Percentiles rank a stretch among this genome's conserved stretches.
phyloP scores from a whole-genome alignment of 2,329 filamentous ascomycete genomes.

The Colletotrichum phormii region DNA sequence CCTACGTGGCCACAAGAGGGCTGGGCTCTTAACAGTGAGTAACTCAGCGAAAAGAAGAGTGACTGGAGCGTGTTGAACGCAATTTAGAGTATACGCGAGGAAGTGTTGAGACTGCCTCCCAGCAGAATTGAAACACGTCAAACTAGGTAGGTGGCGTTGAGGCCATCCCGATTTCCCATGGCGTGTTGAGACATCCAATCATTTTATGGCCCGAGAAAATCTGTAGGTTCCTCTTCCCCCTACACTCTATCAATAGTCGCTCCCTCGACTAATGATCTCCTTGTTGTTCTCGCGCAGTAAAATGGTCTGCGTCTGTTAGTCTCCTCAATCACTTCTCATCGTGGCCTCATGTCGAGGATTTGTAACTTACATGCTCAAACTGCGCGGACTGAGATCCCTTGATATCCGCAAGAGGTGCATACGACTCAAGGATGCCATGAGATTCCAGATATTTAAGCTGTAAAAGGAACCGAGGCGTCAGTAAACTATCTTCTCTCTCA shows the following conservation, averaged over 20 bases:
- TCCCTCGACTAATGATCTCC: conserved; percentile 64
- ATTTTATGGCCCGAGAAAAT: too few relatives aligned
- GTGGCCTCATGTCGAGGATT: not conserved
- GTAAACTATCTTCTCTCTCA: not conserved
- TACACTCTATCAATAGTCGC: conserved; percentile 66
- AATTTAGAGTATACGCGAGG: too few relatives aligned
- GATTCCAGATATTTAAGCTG: conserved; percentile 68
- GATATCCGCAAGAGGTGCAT: conserved; percentile 67
- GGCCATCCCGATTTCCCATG: too few relatives aligned
- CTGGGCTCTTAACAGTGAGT: too few relatives aligned
- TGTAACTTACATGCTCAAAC: conserved; percentile 64
- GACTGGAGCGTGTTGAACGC: too few relatives aligned
- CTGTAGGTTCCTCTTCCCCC: too few relatives aligned
- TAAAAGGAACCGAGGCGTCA: conserved; percentile 27
- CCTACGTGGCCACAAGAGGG: too few relatives aligned
- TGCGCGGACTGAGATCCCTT: conserved; percentile 73
- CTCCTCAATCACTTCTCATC: not conserved
- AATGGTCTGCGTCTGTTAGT: conserved; percentile 53
- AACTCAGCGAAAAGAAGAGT: too few relatives aligned
- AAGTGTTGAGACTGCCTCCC: too few relatives aligned
- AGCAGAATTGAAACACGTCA: too few relatives aligned
- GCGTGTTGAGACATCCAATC: too few relatives aligned
- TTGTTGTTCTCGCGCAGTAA: conserved; percentile 57
- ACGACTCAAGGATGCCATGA: conserved; percentile 67
- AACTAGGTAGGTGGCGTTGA: too few relatives aligned